These are phyloP conservation scores for Paradendryphiella salina DNA, from an alignment of 2,329 filamentous ascomycete species.

Conservation along the genomic window DNA sequence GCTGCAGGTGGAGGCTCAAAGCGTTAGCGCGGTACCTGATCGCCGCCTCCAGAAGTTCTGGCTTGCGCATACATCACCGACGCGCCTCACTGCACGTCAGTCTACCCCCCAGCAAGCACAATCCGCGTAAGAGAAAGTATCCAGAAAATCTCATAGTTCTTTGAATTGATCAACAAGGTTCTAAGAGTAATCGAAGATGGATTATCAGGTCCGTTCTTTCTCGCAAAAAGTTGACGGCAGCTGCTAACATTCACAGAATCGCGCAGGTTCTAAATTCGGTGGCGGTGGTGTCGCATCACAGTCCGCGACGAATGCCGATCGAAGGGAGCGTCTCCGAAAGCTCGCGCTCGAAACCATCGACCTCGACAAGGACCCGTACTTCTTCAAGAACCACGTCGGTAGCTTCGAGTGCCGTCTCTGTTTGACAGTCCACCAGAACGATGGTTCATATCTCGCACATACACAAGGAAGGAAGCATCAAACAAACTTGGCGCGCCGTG, in stretches of 20 bases:
- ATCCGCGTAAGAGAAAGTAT: slow-evolving; percentile 1
- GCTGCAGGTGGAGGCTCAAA: slow-evolving; percentile 11
- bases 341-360: slow-evolving; percentile 98
- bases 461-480: slow-evolving; percentile 99
- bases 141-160: background rate
- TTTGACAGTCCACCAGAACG: slow-evolving; percentile 96
- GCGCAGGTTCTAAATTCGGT: slow-evolving; percentile 95
- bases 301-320: slow-evolving; percentile 92
- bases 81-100: slow-evolving; percentile 7
- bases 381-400: slow-evolving; percentile 99
- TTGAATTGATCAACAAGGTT: slow-evolving; percentile 5
- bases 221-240: slow-evolving; percentile 7
- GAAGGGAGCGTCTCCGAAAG: slow-evolving; percentile 94
- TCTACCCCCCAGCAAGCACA: background rate
- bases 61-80: slow-evolving; percentile 16
- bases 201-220: slow-evolving; percentile 52
- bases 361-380: slow-evolving; percentile 98
- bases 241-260: slow-evolving; percentile 63
- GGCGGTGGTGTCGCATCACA: slow-evolving; percentile 94
- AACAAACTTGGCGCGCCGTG: slow-evolving; percentile 93
- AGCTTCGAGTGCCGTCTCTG: slow-evolving; percentile 97
- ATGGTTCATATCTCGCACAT: slow-evolving; percentile 97
- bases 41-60: slow-evolving; percentile 27
- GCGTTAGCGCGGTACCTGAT: slow-evolving; percentile 24
- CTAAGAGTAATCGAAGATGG: slow-evolving; percentile 45